These are phyloP conservation scores for Boechera retrofracta DNA, from an alignment of 345 rosid species.

Conservation along the genomic window DNA sequence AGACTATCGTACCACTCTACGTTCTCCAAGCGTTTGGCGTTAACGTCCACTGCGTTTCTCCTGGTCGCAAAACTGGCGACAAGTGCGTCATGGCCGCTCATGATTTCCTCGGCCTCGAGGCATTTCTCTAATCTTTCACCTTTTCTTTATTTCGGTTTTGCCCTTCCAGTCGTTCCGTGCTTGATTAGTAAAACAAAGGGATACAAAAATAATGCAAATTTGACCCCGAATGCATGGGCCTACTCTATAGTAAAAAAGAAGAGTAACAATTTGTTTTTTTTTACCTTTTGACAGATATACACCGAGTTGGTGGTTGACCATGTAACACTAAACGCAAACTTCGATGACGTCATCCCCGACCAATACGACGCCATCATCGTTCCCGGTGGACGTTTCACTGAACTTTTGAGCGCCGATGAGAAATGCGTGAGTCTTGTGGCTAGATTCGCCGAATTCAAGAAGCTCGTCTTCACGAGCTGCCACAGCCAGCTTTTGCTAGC, in stretches of 20 bases:
- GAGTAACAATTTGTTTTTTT: neutral
- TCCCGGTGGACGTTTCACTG: slow-evolving; percentile 60
- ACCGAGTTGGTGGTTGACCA: slow-evolving; percentile 55
- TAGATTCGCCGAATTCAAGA: slow-evolving; percentile 50
- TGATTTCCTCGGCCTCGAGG: slow-evolving; percentile 59
- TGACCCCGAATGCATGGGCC: neutral
- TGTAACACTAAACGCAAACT: slow-evolving; percentile 53
- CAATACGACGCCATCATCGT: slow-evolving; percentile 53
- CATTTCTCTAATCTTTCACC: slow-evolving; percentile 28
- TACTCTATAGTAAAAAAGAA: neutral
- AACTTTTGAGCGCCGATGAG: slow-evolving; percentile 50
- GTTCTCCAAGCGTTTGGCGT: slow-evolving; percentile 58
- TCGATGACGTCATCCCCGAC: slow-evolving; percentile 45
- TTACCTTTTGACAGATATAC: slow-evolving; percentile 41
- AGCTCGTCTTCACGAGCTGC: slow-evolving; percentile 55
- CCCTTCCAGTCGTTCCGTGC: neutral
- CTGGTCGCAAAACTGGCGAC: slow-evolving; percentile 51
- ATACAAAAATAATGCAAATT: no score
- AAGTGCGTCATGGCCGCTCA: slow-evolving; percentile 58
- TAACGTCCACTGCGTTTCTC: slow-evolving; percentile 56
- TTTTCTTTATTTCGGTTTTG: slow-evolving; percentile 17
- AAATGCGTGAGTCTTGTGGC: slow-evolving; percentile 46
- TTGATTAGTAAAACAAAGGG: neutral
- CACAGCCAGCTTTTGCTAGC: slow-evolving; percentile 58
- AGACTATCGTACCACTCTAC: slow-evolving; percentile 51